phyloP scores from a whole-genome alignment of 169 alveolate genomes.

The Plasmodium billcollinsi region DNA sequence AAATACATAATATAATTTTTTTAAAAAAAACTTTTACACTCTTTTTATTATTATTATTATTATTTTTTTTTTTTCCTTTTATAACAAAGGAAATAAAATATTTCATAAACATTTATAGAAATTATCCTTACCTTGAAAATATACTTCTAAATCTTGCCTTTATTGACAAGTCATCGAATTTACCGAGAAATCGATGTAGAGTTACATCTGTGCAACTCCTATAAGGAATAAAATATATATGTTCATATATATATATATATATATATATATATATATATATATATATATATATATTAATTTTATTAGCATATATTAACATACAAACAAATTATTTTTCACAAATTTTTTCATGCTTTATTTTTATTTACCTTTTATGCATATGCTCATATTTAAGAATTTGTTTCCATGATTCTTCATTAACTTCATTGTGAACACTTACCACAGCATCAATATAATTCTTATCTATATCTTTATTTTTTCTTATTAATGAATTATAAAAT shows the following conservation, averaged over 20 bases:
- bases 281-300: neutral
- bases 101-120: neutral
- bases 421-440: constrained; percentile 87
- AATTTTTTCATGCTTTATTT: no score
- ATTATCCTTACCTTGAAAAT: constrained; percentile 59
- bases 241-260: neutral
- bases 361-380: constrained; percentile 77
- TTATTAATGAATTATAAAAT: constrained; percentile 87
- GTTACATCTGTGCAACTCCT: constrained; percentile 83
- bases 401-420: constrained; percentile 89
- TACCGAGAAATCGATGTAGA: constrained; percentile 87
- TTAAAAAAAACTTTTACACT: no score
- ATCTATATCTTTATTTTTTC: constrained; percentile 82
- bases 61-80: no score
- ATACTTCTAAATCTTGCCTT: constrained; percentile 80
- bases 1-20: no score
- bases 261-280: neutral
- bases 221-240: neutral
- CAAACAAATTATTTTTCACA: no score
- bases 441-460: constrained; percentile 84
- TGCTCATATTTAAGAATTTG: constrained; percentile 86
- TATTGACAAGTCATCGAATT: constrained; percentile 80
- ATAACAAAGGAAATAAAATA: neutral
- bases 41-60: neutral
- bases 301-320: no score